Evolutionary conservation across 2,329 filamentous ascomycete genomes (phyloP), one percentile per base, ranked within the genome.

Genomic region (Ascochyta clinopodiicola): DNA sequence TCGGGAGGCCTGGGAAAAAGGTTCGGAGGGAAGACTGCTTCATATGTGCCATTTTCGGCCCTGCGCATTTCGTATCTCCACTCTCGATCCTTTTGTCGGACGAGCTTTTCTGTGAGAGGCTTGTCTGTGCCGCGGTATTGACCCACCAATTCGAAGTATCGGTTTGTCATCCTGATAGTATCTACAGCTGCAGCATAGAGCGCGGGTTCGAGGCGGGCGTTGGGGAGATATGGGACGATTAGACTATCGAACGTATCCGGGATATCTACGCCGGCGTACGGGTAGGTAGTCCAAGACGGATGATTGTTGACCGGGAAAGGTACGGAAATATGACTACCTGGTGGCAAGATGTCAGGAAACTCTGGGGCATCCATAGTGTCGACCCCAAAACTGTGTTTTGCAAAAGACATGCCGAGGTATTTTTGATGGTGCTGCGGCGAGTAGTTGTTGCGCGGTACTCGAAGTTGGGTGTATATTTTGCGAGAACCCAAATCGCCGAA

Each of bases 101-200:
- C 35, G 17, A 19, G 35, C 35, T 37, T 37, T 12, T 19, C 19
- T 7, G 35, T 21, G 35, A 37, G 35, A 37, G 35, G 35, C 35
- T 7, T 4, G 17, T 21, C 19, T 19, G 35, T 37, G 6, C 17
- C n/a, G 6, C 38, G 25, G 24, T 55, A 48, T 3, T 17, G 44
- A 13, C 21, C 27, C 6, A 44, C 15, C 6, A 15, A 27, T 15
- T 39, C 24, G 22, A 55, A 50, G 45, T 34, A 55, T 13, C 37
- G 24, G n/a, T 49, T 50, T 13, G 51, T 44, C 19, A 45, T 17
- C 12, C 51, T 45, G 19, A 50, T 44, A 8, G 29, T 40, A 24
- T 49, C 45, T 13, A 45, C 22, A 1, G 45, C 45, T 12, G 51
- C 46, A 3, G 43, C 40, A 19, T 55, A 50, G 15, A 50, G 29